Evolutionary conservation across 208 protist genomes (phyloP).

Genomic region (Leishmania tropica): DNA sequence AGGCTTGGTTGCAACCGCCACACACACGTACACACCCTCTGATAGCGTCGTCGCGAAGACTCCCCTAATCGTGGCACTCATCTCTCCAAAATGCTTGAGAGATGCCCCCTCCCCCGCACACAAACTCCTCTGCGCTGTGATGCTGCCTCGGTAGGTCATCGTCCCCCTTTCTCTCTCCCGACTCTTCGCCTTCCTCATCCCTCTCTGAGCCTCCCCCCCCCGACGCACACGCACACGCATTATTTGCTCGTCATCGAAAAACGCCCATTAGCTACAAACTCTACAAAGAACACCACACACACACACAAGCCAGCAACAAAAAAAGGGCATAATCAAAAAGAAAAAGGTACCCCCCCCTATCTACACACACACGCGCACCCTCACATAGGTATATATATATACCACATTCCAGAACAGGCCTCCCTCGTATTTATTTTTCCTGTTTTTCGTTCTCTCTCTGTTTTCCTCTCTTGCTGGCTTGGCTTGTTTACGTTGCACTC

Average conservation of each 20-base stretch:
- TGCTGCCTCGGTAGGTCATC: background rate
- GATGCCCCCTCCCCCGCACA: background rate
- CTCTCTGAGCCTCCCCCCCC: too few species aligned
- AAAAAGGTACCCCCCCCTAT: background rate
- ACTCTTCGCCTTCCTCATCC: background rate
- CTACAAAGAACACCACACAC: background rate
- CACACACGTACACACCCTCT: background rate
- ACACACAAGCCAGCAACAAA: background rate
- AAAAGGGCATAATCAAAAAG: background rate
- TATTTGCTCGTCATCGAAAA: background rate
- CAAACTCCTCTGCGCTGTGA: background rate
- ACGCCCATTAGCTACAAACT: background rate
- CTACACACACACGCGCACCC: background rate
- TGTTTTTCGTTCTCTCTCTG: background rate
- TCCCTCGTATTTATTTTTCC: background rate
- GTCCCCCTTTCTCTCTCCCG: too few species aligned
- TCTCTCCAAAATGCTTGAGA: too few species aligned
- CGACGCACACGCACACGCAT: background rate
- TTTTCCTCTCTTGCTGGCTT: background rate
- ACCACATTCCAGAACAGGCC: background rate
- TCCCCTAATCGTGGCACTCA: too few species aligned
- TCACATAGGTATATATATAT: background rate
- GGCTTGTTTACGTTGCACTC: background rate
- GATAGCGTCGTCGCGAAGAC: too few species aligned
- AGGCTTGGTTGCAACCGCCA: background rate